Conservation (phyloP, 345 rosid species). For the Heritiera fomes region DNA sequence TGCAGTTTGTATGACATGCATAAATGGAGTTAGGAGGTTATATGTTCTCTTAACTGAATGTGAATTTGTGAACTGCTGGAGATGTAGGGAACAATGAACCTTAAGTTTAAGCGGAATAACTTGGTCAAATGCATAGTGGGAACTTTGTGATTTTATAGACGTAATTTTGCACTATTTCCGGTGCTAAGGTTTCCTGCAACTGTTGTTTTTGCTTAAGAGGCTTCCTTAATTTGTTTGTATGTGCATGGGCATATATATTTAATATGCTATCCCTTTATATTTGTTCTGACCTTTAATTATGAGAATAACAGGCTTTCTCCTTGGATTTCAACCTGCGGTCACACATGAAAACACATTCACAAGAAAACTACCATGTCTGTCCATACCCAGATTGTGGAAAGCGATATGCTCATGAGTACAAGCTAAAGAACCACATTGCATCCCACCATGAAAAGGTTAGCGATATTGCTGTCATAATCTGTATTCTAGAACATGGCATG, state of each 20-base stretch:
- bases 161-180: neutral
- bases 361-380: slow-evolving; percentile 94
- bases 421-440: slow-evolving; percentile 82
- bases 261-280: neutral
- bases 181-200: slow-evolving; percentile 12
- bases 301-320: slow-evolving; percentile 82
- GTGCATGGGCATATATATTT: neutral
- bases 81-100: neutral
- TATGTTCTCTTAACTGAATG: neutral
- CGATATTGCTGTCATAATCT: neutral
- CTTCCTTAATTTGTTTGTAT: slow-evolving; percentile 13
- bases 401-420: slow-evolving; percentile 99
- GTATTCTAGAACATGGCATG: neutral
- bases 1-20: neutral
- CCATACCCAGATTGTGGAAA: slow-evolving; percentile 91
- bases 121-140: neutral
- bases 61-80: slow-evolving; percentile 6
- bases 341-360: slow-evolving; percentile 99
- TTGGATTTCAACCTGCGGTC: slow-evolving; percentile 96
- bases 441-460: slow-evolving; percentile 87
- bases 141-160: slow-evolving; percentile 12
- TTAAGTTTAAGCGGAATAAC: neutral
- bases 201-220: neutral
- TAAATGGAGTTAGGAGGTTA: neutral
- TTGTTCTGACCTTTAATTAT: slow-evolving; percentile 10